Evolutionary conservation across 2,329 filamentous ascomycete species (phyloP).

Genomic region (Diaporthe nobilis): DNA sequence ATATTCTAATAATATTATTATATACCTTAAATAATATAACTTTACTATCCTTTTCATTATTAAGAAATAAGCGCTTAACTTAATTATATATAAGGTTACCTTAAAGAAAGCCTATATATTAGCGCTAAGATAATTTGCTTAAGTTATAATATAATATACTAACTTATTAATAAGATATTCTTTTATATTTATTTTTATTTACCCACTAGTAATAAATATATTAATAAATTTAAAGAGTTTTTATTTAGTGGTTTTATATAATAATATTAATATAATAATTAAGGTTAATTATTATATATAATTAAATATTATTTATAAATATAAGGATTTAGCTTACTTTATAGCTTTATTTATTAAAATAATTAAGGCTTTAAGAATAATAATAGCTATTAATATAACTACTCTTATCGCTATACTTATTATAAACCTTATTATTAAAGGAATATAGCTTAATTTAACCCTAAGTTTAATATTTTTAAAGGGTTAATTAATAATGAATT

Average conservation of each 20-base stretch:
- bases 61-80: not conserved
- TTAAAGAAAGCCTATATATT: too few relatives aligned
- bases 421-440: not conserved
- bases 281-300: not conserved
- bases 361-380: not conserved
- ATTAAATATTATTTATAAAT: not conserved
- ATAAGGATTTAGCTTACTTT: not conserved
- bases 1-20: not conserved
- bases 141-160: too few relatives aligned
- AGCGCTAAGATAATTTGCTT: too few relatives aligned
- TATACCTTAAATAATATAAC: not conserved
- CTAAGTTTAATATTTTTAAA: not conserved
- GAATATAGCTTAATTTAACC: not conserved
- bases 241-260: not conserved
- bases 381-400: not conserved
- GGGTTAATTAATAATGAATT: not conserved
- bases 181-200: too few relatives aligned
- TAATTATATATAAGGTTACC: not conserved
- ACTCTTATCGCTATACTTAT: not conserved
- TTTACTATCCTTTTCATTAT: not conserved
- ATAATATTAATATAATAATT: not conserved
- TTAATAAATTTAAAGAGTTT: too few relatives aligned
- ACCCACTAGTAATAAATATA: too few relatives aligned
- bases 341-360: too few relatives aligned
- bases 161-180: too few relatives aligned